Evolutionary conservation across 2,329 filamentous ascomycete genomes (phyloP).

Genomic region (Fusarium udum): DNA sequence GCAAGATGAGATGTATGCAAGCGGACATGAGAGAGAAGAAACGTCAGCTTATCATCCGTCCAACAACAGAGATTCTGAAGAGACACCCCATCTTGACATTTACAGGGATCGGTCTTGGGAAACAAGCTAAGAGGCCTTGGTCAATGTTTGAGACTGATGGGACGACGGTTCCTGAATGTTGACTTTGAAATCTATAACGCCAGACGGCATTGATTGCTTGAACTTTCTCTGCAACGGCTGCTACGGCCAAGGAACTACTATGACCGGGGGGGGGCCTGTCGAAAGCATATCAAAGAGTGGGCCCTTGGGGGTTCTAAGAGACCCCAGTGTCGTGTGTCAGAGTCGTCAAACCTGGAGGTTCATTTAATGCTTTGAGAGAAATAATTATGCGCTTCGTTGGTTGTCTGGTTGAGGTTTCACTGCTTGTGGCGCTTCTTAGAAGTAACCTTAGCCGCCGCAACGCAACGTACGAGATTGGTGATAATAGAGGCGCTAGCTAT

Average conservation of each 20-base stretch:
- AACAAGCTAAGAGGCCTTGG: conserved; percentile 38
- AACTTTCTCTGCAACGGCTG: background rate
- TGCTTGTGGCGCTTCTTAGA: conserved; percentile 7
- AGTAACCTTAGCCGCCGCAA: background rate
- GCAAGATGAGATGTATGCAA: conserved; percentile 16
- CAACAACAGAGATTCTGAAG: conserved; percentile 10
- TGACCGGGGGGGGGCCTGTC: conserved; percentile 27
- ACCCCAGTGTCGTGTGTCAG: conserved; percentile 37
- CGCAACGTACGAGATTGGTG: background rate
- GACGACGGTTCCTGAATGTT: conserved; percentile 48
- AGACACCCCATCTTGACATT: conserved; percentile 1
- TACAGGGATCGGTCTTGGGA: background rate
- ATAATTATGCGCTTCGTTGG: conserved; percentile 11
- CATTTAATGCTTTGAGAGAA: conserved; percentile 8
- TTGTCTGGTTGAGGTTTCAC: conserved; percentile 16
- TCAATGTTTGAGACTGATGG: conserved; percentile 64
- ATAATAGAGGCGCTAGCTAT: background rate
- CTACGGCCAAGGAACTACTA: conserved; percentile 17
- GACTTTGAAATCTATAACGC: conserved; percentile 28
- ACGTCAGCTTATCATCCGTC: conserved; percentile 26
- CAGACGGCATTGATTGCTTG: conserved; percentile 19
- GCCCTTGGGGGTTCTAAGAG: conserved; percentile 17
- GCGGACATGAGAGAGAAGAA: background rate
- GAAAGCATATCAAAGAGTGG: conserved; percentile 19
- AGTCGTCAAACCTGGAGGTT: conserved; percentile 12